These are phyloP conservation scores for Russula abietina DNA, from an alignment of 768 basidiomycete species.

Conservation along the genomic window DNA sequence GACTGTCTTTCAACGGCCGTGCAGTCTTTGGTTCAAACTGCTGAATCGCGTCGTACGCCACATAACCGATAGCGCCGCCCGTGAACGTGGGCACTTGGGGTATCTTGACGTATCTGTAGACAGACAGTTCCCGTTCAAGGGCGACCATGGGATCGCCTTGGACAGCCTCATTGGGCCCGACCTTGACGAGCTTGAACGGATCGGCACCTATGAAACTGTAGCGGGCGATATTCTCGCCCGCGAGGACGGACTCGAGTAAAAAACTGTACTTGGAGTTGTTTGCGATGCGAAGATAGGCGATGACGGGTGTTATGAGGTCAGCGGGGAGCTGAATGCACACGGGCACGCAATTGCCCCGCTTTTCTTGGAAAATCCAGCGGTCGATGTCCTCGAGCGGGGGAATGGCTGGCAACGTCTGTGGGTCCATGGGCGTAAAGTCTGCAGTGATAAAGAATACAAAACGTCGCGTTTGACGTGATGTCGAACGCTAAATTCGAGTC, in stretches of 20 bases:
- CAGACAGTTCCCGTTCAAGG: conserved; percentile 78
- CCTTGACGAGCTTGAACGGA: conserved; percentile 86
- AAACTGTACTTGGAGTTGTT: conserved; percentile 94
- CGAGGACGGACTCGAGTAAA: conserved; percentile 86
- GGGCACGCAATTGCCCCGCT: conserved; percentile 87
- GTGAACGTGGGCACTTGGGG: conserved; percentile 93
- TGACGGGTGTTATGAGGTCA: conserved; percentile 93
- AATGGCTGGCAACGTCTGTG: conserved; percentile 46
- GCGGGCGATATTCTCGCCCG: conserved; percentile 84
- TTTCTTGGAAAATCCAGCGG: conserved; percentile 70
- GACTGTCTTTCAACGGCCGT: conserved; percentile 62
- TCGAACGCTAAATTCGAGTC: no score
- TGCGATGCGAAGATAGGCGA: conserved; percentile 90
- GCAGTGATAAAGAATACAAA: neutral
- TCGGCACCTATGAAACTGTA: conserved; percentile 98
- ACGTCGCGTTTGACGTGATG: neutral
- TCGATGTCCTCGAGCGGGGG: conserved; percentile 74
- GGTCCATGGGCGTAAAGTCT: conserved; percentile 25
- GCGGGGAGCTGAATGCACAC: conserved; percentile 90
- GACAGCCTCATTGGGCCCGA: conserved; percentile 76
- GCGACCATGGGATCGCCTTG: conserved; percentile 82
- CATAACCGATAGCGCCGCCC: conserved; percentile 96
- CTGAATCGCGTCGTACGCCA: conserved; percentile 93
- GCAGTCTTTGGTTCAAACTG: conserved; percentile 95
- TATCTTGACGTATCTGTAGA: conserved; percentile 86